phyloP scores from a whole-genome alignment of 1,139 yeast species.

The Yamadazyma atlantica region DNA sequence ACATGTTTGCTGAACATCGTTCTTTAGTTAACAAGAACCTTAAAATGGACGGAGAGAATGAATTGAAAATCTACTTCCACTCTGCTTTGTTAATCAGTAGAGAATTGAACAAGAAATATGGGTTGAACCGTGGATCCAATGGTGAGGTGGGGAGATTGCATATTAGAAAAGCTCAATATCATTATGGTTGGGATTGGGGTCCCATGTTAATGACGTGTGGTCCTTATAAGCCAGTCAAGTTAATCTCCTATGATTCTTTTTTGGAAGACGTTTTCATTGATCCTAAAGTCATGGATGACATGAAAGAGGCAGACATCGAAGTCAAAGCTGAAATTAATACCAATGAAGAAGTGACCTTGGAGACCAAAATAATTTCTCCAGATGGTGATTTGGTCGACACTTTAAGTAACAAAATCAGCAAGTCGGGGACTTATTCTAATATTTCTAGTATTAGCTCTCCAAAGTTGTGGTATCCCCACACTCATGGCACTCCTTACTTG shows the following conservation, averaged over 20 bases:
- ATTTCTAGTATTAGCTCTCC: constrained; percentile 16
- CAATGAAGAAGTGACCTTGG: neutral
- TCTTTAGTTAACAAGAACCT: constrained; percentile 9
- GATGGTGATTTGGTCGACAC: neutral
- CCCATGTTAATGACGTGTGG: constrained; percentile 47
- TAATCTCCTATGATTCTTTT: constrained; percentile 21
- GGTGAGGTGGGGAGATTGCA: constrained; percentile 41
- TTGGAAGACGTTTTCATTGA: constrained; percentile 20
- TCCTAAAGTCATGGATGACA: constrained; percentile 16
- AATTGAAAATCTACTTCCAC: constrained; percentile 17
- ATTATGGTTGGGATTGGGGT: constrained; percentile 61
- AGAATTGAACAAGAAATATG: constrained; percentile 18
- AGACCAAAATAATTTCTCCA: constrained; percentile 3
- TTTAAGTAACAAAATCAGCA: neutral
- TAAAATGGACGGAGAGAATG: constrained; percentile 10
- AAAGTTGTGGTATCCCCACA: constrained; percentile 40
- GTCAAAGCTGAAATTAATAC: constrained; percentile 2
- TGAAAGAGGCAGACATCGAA: constrained; percentile 8
- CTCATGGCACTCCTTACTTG: constrained; percentile 32
- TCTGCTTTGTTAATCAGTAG: constrained; percentile 19
- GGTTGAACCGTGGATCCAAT: constrained; percentile 25
- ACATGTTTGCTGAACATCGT: constrained; percentile 33
- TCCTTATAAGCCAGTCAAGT: constrained; percentile 37
- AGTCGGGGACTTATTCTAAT: neutral
- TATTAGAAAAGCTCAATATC: constrained; percentile 51